These are phyloP conservation scores for Friedmanniomyces endolithicus DNA, from an alignment of 495 filamentous ascomycete genomes.

Conservation along the genomic window DNA sequence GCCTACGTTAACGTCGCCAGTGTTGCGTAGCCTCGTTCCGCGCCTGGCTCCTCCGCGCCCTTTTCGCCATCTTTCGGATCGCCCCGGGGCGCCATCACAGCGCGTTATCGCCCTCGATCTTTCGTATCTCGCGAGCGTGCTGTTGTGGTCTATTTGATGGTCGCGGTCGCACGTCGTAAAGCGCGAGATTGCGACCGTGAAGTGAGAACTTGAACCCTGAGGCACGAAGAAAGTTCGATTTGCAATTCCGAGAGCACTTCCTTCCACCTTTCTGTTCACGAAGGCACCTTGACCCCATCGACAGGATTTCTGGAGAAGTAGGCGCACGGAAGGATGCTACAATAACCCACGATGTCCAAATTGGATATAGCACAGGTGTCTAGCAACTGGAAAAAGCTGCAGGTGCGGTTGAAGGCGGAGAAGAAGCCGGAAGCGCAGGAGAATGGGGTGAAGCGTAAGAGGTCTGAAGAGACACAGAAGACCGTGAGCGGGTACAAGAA, in stretches of 20 bases:
- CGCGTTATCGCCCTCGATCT: not conserved
- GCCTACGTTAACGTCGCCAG: constrained; percentile 25
- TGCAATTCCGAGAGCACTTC: not conserved
- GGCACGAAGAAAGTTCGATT: not conserved
- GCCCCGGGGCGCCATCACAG: constrained; percentile 15
- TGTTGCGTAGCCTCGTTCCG: constrained; percentile 16
- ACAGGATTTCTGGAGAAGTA: not conserved
- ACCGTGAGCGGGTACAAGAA: constrained; percentile 43
- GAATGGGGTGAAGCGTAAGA: constrained; percentile 24
- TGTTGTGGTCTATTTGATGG: not conserved
- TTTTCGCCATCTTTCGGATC: constrained; percentile 12
- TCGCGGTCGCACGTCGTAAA: not conserved
- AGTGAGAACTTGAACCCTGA: not conserved
- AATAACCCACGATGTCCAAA: constrained; percentile 7
- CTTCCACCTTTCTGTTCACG: not conserved
- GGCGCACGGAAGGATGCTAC: not conserved
- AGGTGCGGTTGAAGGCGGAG: constrained; percentile 23
- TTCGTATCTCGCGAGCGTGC: not conserved
- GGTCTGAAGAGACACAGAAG: not conserved
- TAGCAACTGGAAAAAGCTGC: constrained; percentile 36
- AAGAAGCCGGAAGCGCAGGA: constrained; percentile 5
- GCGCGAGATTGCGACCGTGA: not conserved
- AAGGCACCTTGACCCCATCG: too few relatives aligned
- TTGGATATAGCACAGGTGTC: constrained; percentile 29
- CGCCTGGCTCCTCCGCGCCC: constrained; percentile 8